Percentiles rank a stretch among this genome's conserved stretches.
Evolutionary conservation across 2,329 filamentous ascomycete genomes (phyloP).

Genomic region (Zalaria sp.): DNA sequence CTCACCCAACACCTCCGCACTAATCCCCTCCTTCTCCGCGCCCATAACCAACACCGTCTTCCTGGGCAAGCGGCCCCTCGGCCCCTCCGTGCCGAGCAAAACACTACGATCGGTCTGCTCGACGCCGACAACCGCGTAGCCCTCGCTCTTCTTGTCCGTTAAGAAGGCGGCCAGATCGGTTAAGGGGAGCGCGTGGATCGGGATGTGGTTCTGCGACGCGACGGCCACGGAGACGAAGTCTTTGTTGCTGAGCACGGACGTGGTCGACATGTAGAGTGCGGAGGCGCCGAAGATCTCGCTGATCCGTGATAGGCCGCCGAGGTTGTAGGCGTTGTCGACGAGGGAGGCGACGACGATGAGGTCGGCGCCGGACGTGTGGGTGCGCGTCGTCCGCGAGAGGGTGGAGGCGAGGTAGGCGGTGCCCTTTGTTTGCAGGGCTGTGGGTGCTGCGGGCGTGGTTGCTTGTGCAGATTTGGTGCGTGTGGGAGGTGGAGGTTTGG

Average conservation of each 20-base stretch:
- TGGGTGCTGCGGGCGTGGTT: constrained; percentile 8
- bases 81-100: constrained; percentile 23
- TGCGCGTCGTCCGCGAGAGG: constrained; percentile 8
- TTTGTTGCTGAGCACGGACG: constrained; percentile 25
- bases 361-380: constrained; percentile 13
- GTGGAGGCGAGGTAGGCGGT: constrained; percentile 26
- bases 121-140: constrained; percentile 37
- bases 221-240: constrained; percentile 37
- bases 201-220: constrained; percentile 33
- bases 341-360: constrained; percentile 36
- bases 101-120: constrained; percentile 39
- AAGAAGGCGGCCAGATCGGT: constrained; percentile 21
- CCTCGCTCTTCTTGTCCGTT: constrained; percentile 26
- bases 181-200: constrained; percentile 22
- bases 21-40: constrained; percentile 37
- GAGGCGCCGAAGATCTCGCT: constrained; percentile 37
- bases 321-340: constrained; percentile 35
- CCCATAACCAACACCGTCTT: constrained; percentile 31
- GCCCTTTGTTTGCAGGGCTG: constrained; percentile 37
- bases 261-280: constrained; percentile 28
- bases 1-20: constrained; percentile 30
- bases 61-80: constrained; percentile 15
- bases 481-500: constrained; percentile 1
- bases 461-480: constrained; percentile 5
- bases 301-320: constrained; percentile 35